Base-by-base conservation (phyloP, 2,329 filamentous ascomycete species). In the Botrytis medusae region DNA sequence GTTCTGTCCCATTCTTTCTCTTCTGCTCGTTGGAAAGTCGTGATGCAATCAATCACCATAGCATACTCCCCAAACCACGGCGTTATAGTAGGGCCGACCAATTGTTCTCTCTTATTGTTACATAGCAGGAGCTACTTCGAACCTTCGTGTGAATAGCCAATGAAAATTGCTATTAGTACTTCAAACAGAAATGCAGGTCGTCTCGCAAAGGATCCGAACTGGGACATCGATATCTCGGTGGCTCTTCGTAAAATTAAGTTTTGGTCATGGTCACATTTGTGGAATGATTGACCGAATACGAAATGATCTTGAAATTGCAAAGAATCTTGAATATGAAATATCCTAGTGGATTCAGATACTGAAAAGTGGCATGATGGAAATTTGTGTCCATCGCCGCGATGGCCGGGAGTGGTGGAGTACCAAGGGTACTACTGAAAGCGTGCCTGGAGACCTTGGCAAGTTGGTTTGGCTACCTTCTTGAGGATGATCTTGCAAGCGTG, bases 1-100 rank as follows among this genome's bases (percentile, higher is more conserved):
- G 22, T 18, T 20, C 14, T 32, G 8, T 4, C 37, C 2, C 10
- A 25, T 7, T 1, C 16, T 51, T n/a, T 16, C 25, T 68, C 40
- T 10, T n/a, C 25, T 42, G 18, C 46, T 68, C 20, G 34, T n/a
- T 40, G 10, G 34, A 54, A 37, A 54, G 46, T 16, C 8, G 40
- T 16, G 64, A 54, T 57, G 46, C 37, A 44, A 68, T n/a, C 16
- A 68, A 25, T 32, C n/a, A 40, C n/a, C 48, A 32, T 44, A 32
- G 29, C 64, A 42, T 57, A n/a, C 46, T 54, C 37, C 22, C 25
- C 48, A 54, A 6, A 29, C 25, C 9, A 20, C 9, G 34, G 65
- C 34, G 32, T 57, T 68, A 68, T 57, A 68, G 65, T 57, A 34
- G 48, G 65, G 10, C 65, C 65, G 65, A 68, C n/a, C 25, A 6